Evolutionary conservation across 2,329 filamentous ascomycete species (phyloP), one percentile per base, ranked within the genome.

Genomic region (Stachybotrys elegans): DNA sequence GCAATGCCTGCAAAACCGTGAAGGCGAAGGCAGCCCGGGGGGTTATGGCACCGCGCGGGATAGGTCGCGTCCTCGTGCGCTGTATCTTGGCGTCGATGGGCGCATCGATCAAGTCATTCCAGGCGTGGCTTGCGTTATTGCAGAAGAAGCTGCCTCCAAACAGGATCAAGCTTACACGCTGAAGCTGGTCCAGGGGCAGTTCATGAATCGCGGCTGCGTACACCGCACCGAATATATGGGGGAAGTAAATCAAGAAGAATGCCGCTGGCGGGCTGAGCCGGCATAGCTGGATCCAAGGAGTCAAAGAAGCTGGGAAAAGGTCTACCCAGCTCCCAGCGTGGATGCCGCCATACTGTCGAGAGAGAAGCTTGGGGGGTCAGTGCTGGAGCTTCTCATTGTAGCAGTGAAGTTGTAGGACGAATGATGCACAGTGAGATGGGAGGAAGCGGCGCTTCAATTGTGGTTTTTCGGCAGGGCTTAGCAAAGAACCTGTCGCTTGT

Each of bases 71-170:
- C 32, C 50, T 52, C 8, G 59, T 62, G 27, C 63, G 61, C 3
- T 55, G 37, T 19, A 66, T 52, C 22, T 51, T 50, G 20, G 44
- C 45, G 50, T 67, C 63, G 29, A 66, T 51, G 12, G 57, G 56
- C 19, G 56, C 59, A 48, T 67, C 62, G 39, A 63, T 40, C 7
- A 63, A 48, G 51, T 66, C 64, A 51, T 67, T 63, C 62, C 62
- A 65, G 9, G 55, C 56, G 25, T 47, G 43, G 22, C 14, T 55
- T 4, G 36, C 21, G 20, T 22, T 22, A 21, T 7, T 9, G 36
- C 17, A 22, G 36, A 39, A 39, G 48, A 65, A 55, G 46, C 51
- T 54, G 23, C 57, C 56, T 29, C 44, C 51, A 5, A 43, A 5
- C 8, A 41, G 21, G 14, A 41, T 12, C 8, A 13, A 17, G 32